phyloP scores from a whole-genome alignment of 495 filamentous ascomycete genomes.

The Immersiella caudata region DNA sequence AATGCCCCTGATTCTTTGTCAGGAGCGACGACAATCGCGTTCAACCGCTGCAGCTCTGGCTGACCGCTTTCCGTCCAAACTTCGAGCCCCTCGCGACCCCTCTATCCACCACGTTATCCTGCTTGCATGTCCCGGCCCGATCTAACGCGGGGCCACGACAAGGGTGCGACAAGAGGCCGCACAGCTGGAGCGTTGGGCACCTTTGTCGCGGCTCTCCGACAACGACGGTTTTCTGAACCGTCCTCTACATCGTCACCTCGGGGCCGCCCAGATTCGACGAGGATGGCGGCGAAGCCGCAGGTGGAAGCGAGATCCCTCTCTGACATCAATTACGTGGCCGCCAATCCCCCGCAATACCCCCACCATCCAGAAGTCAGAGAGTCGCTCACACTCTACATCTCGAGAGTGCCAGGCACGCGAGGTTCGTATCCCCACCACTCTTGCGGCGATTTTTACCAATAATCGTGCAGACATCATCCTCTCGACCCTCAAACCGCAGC shows the following conservation, averaged over 20 bases:
- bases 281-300: constrained; percentile 37
- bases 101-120: background rate
- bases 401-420: constrained; percentile 85
- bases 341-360: constrained; percentile 83
- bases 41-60: background rate
- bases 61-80: no score
- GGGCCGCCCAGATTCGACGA: background rate
- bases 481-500: constrained; percentile 83
- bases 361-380: constrained; percentile 67
- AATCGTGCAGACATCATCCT: constrained; percentile 79
- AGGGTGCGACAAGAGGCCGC: background rate
- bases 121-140: background rate
- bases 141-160: background rate
- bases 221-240: background rate
- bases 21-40: background rate
- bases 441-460: constrained; percentile 21
- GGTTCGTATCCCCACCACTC: constrained; percentile 55
- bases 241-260: background rate
- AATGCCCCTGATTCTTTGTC: background rate
- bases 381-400: constrained; percentile 83
- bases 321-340: constrained; percentile 74
- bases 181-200: constrained; percentile 1
- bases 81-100: background rate
- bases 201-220: background rate
- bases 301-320: constrained; percentile 80